Base-by-base conservation (phyloP, 208 protist species). In the Endotrypanum monterogeii region DNA sequence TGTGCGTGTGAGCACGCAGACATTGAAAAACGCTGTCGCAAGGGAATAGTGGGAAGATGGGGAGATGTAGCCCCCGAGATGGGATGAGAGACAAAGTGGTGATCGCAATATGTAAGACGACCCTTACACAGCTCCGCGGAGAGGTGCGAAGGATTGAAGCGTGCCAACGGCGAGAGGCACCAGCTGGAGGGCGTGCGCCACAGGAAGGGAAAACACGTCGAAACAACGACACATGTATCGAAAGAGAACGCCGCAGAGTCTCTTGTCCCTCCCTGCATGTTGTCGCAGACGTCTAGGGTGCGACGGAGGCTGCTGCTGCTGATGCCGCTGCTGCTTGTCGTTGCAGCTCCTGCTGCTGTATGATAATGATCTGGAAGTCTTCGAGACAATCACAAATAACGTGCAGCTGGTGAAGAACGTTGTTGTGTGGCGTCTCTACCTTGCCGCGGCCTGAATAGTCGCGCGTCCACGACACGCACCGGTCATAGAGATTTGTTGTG, bases 311-410 rank as follows among this genome's bases (percentile, higher is more conserved):
- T 25, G 52, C 58, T 8, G 66, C 66, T 63, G 68, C 68, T 73
- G 68, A 12, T n/a, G n/a, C n/a, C n/a, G 44, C 61, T 23, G 67
- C 62, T 3, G 70, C 62, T 28, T 32, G 46, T 8, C 56, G 66
- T 54, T 79, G 67, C 35, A 73, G 67, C 67, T 96, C 82, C 56
- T 89, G 83, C 57, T 97, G 89, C 56, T 86, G 76, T 68, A 83
- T 75, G 55, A 96, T 89, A 28, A 98, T 88, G 37, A 76, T 80
- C 69, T 94, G 92, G 73, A 96, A 98, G 79, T 98, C 94, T n/a
- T 91, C 91, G 4, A 98, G 75, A 74, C 92, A 97, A 72, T 98
- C 89, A 48, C 86, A 87, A 67, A 98, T 98, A 54, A 95, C 80
- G 58, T 92, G 83, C 18, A 98, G 80, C 74, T 98, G 92, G 56